Conservation (phyloP, 2,329 filamentous ascomycete species). For the Ophiostoma novo-ulmi region DNA sequence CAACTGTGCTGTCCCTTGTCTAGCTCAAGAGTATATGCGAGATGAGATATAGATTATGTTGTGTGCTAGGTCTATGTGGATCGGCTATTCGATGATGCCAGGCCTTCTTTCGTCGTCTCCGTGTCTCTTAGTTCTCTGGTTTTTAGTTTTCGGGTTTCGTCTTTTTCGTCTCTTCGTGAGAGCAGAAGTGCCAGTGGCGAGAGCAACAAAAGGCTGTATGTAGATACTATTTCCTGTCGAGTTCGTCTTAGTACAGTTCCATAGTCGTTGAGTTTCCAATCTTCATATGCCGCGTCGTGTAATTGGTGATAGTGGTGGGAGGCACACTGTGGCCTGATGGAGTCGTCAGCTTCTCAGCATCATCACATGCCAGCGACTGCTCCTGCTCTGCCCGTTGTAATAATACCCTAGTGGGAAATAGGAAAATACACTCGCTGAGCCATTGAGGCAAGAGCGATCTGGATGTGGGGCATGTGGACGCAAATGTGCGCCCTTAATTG, state of each 20-base stretch:
- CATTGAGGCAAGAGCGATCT: background rate
- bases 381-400: background rate
- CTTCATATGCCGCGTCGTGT: background rate
- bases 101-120: background rate
- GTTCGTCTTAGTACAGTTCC: background rate
- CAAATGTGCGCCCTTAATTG: background rate
- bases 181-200: background rate
- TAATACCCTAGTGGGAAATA: background rate
- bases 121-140: background rate
- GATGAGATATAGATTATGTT: background rate
- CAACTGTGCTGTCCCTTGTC: background rate
- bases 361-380: conserved; percentile 9
- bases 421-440: background rate
- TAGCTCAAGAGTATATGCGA: background rate
- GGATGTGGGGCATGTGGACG: background rate
- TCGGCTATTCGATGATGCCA: background rate
- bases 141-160: background rate
- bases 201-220: background rate
- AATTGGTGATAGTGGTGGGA: background rate
- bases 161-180: background rate
- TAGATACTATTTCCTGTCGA: background rate
- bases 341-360: background rate
- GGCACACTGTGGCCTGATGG: background rate
- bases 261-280: background rate
- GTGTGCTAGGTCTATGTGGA: background rate